These are phyloP conservation scores for Cyamopsis tetragonoloba DNA, from an alignment of 306 rosid species.

Conservation along the genomic window DNA sequence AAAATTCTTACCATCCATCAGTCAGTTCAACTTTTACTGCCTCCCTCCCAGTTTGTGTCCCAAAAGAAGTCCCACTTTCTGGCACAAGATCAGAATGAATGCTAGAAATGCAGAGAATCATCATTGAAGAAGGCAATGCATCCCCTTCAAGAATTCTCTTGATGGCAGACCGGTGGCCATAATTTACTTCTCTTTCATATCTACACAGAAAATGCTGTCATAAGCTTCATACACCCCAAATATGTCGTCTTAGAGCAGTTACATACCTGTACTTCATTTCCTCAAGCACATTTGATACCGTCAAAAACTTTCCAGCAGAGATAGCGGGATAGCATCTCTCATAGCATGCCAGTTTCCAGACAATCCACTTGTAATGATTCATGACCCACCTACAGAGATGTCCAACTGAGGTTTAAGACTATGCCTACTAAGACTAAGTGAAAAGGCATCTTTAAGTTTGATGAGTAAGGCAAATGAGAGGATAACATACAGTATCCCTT, in stretches of 20 bases:
- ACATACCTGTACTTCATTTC: constrained; percentile 88
- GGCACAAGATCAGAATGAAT: constrained; percentile 40
- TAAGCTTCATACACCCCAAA: constrained; percentile 19
- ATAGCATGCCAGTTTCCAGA: constrained; percentile 91
- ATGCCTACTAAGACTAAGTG: constrained; percentile 10
- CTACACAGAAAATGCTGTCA: constrained; percentile 33
- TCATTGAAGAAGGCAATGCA: constrained; percentile 67
- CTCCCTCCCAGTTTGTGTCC: constrained; percentile 22
- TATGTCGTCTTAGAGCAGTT: constrained; percentile 13
- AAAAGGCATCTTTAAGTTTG: neutral
- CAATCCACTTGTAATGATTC: constrained; percentile 91
- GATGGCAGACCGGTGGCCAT: constrained; percentile 80
- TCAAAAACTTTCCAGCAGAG: constrained; percentile 50
- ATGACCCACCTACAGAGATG: constrained; percentile 68
- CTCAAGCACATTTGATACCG: constrained; percentile 70
- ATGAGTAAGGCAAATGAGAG: neutral
- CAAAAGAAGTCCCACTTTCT: constrained; percentile 32
- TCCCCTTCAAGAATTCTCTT: constrained; percentile 91
- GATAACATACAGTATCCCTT: neutral
- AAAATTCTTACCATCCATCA: constrained; percentile 67
- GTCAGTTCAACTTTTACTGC: constrained; percentile 65
- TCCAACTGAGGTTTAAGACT: constrained; percentile 21
- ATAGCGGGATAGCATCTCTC: constrained; percentile 60
- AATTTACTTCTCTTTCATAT: constrained; percentile 90
- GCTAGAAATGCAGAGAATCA: constrained; percentile 81